Percentiles rank a stretch among this genome's conserved stretches.
Evolutionary conservation across 2,329 filamentous ascomycete species (phyloP).

Genomic region (Huntiella bhutanensis): DNA sequence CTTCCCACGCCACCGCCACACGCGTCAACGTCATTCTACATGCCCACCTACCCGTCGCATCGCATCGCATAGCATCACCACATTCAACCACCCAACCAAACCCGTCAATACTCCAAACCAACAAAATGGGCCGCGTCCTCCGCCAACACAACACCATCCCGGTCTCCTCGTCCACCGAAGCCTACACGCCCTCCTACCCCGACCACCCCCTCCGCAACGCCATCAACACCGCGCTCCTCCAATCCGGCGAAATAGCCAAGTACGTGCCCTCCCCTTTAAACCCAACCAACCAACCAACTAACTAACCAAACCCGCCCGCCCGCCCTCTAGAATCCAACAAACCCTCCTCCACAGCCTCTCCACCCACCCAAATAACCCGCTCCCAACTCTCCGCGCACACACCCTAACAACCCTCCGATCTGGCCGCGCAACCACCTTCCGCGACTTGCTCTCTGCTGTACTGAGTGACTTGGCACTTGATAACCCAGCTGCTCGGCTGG

Average conservation of each 20-base stretch:
- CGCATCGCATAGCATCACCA: too few relatives aligned
- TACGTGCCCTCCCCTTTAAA: slow-evolving; percentile 17
- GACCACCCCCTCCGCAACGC: slow-evolving; percentile 43
- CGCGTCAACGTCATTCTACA: too few relatives aligned
- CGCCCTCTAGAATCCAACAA: slow-evolving; percentile 37
- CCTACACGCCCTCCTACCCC: slow-evolving; percentile 39
- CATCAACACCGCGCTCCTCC: slow-evolving; percentile 39
- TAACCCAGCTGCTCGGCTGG: slow-evolving; percentile 10
- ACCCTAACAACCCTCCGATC: slow-evolving; percentile 40
- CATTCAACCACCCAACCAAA: too few relatives aligned
- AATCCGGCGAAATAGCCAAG: slow-evolving; percentile 41
- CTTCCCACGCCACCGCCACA: too few relatives aligned
- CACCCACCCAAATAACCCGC: slow-evolving; percentile 42
- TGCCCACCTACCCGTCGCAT: too few relatives aligned
- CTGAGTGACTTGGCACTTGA: slow-evolving; percentile 41
- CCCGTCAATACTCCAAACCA: neutral
- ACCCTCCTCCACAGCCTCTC: slow-evolving; percentile 42
- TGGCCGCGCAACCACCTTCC: slow-evolving; percentile 40
- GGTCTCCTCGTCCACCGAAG: slow-evolving; percentile 38
- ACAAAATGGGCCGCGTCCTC: slow-evolving; percentile 8
- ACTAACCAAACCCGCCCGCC: slow-evolving; percentile 1
- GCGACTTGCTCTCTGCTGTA: slow-evolving; percentile 39
- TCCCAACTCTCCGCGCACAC: slow-evolving; percentile 38
- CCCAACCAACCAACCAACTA: neutral
- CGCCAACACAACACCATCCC: slow-evolving; percentile 21